Conservation (phyloP, 2,329 filamentous ascomycete species). For the Sporothrix schenckii region DNA sequence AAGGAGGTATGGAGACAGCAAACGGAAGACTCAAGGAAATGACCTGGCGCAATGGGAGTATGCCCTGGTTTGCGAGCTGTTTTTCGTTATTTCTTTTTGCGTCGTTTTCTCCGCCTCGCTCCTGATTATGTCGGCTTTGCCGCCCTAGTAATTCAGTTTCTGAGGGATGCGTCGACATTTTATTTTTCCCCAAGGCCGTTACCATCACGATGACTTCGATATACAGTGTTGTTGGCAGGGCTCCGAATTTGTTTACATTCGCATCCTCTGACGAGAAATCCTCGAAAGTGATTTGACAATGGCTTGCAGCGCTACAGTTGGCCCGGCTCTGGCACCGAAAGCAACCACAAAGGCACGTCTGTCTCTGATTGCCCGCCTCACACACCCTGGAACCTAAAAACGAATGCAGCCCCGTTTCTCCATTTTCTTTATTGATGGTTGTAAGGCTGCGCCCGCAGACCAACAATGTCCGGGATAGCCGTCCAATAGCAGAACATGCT, state of each 20-base stretch:
- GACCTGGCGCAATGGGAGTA: background rate
- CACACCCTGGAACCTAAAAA: background rate
- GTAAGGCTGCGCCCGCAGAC: conserved; percentile 32
- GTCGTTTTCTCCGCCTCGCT: background rate
- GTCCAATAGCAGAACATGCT: conserved; percentile 30
- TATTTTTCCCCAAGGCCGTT: background rate
- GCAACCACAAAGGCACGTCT: conserved; percentile 1
- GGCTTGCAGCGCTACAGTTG: conserved; percentile 25
- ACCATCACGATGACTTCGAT: background rate
- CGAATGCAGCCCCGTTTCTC: background rate
- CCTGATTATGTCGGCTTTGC: background rate
- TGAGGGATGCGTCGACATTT: too few species aligned
- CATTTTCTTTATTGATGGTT: conserved; percentile 13
- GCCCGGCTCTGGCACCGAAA: conserved; percentile 16
- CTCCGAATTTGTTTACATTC: conserved; percentile 24
- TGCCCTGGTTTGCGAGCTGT: background rate
- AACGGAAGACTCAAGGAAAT: background rate
- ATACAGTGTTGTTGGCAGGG: background rate
- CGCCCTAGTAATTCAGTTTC: background rate
- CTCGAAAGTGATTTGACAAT: conserved; percentile 34
- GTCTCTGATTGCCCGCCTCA: conserved; percentile 35
- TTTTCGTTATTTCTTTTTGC: background rate
- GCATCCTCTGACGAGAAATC: conserved; percentile 17
- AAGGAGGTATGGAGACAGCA: conserved; percentile 2
- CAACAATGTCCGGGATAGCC: background rate